Evolutionary conservation across 345 rosid genomes (phyloP).

Genomic region (Eucalyptus pauciflora): DNA sequence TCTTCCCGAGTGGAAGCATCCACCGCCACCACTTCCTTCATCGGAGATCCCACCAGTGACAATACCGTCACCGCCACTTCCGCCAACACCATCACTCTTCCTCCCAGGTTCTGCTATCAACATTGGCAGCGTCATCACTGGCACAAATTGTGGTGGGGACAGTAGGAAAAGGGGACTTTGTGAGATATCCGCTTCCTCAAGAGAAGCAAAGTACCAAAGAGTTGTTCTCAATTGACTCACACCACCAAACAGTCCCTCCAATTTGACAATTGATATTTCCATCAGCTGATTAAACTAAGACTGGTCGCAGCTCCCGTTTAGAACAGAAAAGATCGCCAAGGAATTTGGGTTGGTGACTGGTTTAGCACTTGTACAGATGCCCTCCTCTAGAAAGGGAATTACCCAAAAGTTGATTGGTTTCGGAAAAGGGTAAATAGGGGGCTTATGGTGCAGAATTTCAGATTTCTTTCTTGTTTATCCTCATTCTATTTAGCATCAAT

Average conservation of each 20-base stretch:
- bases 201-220: slow-evolving; percentile 56
- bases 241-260: not conserved
- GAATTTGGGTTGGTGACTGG: not conserved
- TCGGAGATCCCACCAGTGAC: slow-evolving; percentile 93
- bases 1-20: slow-evolving; percentile 94
- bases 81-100: slow-evolving; percentile 20
- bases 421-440: not conserved
- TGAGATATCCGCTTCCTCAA: slow-evolving; percentile 31
- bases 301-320: not conserved
- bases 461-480: not conserved
- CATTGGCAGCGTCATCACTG: slow-evolving; percentile 5
- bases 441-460: not conserved
- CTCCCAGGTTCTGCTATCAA: slow-evolving; percentile 29
- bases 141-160: slow-evolving; percentile 22
- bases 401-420: not conserved
- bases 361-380: not conserved
- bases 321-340: not conserved
- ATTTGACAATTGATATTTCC: not conserved
- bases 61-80: slow-evolving; percentile 49
- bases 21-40: slow-evolving; percentile 88
- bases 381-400: not conserved
- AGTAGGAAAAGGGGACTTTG: slow-evolving; percentile 53
- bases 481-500: not conserved
- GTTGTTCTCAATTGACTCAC: slow-evolving; percentile 46
- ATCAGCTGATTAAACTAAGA: not conserved